phyloP scores from a whole-genome alignment of 1,139 yeast species.

The Blastobotrys illinoisensis region DNA sequence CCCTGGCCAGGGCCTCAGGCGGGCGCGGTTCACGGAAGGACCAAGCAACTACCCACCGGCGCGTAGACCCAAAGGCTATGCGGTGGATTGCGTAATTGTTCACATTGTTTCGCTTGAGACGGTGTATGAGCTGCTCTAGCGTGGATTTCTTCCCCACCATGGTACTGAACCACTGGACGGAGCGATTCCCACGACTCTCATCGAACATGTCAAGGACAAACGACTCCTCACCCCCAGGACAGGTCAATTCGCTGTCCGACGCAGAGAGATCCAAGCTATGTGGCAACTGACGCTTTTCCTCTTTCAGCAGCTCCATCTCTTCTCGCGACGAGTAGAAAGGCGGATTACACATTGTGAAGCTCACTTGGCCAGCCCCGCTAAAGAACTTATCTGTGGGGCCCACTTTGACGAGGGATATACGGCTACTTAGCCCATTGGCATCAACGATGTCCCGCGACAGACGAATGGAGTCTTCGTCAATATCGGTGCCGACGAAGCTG shows the following conservation, averaged over 20 bases:
- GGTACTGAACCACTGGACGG: slow-evolving; percentile 37
- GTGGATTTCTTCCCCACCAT: slow-evolving; percentile 37
- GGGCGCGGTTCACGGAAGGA: slow-evolving; percentile 22
- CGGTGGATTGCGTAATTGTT: slow-evolving; percentile 31
- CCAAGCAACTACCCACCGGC: slow-evolving; percentile 43
- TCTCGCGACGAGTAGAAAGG: slow-evolving; percentile 38
- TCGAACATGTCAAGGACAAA: slow-evolving; percentile 34
- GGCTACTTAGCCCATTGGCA: slow-evolving; percentile 19
- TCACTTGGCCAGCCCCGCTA: slow-evolving; percentile 11
- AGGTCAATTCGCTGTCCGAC: slow-evolving; percentile 33
- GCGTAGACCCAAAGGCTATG: slow-evolving; percentile 29
- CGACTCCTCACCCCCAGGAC: slow-evolving; percentile 39
- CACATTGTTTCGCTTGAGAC: slow-evolving; percentile 19
- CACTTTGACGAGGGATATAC: slow-evolving; percentile 9
- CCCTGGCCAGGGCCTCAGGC: slow-evolving; percentile 8
- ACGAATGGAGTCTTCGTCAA: slow-evolving; percentile 30
- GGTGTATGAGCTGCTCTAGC: slow-evolving; percentile 21
- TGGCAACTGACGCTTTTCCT: slow-evolving; percentile 15
- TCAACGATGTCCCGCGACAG: slow-evolving; percentile 25
- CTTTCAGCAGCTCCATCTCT: slow-evolving; percentile 29
- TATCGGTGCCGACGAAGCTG: slow-evolving; percentile 36
- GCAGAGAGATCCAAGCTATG: slow-evolving; percentile 25
- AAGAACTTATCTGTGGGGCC: slow-evolving; percentile 8
- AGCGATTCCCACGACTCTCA: slow-evolving; percentile 24
- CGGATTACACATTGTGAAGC: slow-evolving; percentile 42